Evolutionary conservation across 1,284 basidiomycete genomes (phyloP), one percentile per base, ranked within the genome.

Genomic region (Chalciporus sp.): DNA sequence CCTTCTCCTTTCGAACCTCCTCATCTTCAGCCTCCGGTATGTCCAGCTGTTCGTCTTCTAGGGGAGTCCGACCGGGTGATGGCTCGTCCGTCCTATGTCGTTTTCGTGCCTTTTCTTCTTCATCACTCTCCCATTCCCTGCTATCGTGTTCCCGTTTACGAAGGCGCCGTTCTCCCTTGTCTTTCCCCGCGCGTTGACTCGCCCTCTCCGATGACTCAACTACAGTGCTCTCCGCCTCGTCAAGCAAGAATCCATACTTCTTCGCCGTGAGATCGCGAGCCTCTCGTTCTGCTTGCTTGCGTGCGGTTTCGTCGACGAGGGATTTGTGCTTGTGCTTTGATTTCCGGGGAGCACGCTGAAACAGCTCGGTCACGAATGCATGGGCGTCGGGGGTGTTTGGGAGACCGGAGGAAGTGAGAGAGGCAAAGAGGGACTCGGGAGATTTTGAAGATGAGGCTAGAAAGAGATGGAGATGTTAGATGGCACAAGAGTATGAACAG

Each of bases 101-200:
- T 69, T 91, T 91, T 63, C 85, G 74, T 35, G 84, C 79, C 63
- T 86, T 77, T 60, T 94, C 91, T 57, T 94, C 91, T 60, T 94
- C 93, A 58, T 94, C 92, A 62, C 83, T 89, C 74, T 91, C 88
- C 93, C 92, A 95, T 52, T 91, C 88, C 55, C 85, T 83, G 26
- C 76, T 81, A 58, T 88, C 87, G 56, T 88, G 84, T 42, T 95
- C 92, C 44, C 90, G 79, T 68, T 94, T 95, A 61, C 93, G 80
- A 47, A 83, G 78, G 57, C 89, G 83, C 39, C 85, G 79, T 46
- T 89, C 86, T 42, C 77, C 74, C 66, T 79, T 81, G 48, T 79
- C 80, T 64, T 76, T 81, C 49, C 73, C 75, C 41, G 76, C 61
- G 58, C 74, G 81, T 46, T 71, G 76, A 60, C 74, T 79, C 52